phyloP scores from a whole-genome alignment of 2,329 filamentous ascomycete species.

The Neonectria magnoliae region DNA sequence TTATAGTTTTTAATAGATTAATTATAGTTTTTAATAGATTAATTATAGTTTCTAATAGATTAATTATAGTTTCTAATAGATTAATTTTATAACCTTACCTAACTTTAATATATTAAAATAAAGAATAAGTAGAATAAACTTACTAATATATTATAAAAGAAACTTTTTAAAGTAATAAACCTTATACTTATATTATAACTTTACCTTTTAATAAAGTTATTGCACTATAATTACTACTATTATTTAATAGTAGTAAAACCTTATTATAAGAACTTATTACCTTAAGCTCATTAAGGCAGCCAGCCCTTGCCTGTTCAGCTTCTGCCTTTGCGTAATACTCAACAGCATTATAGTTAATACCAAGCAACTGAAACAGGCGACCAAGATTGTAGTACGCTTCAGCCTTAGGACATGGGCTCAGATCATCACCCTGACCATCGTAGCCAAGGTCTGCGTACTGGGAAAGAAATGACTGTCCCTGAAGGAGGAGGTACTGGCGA shows the following conservation, averaged over 20 bases:
- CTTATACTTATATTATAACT: constrained; percentile 27
- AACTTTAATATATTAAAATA: too few relatives aligned
- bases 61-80: too few relatives aligned
- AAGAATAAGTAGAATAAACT: too few relatives aligned
- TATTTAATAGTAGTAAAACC: constrained; percentile 44
- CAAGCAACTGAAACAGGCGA: constrained; percentile 51
- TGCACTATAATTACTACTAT: constrained; percentile 43
- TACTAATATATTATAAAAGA: too few relatives aligned
- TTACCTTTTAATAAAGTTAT: constrained; percentile 42
- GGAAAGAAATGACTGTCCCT: constrained; percentile 82
- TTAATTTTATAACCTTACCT: too few relatives aligned
- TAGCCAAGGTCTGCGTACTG: constrained; percentile 43
- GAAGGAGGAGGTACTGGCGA: constrained; percentile 84
- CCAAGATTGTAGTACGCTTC: constrained; percentile 53
- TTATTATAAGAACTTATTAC: constrained; percentile 47
- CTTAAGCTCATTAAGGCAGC: constrained; percentile 37
- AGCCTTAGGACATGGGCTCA: constrained; percentile 29
- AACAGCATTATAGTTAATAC: constrained; percentile 66
- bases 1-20: too few relatives aligned
- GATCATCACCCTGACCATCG: background rate
- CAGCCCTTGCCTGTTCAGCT: constrained; percentile 14
- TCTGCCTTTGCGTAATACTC: constrained; percentile 69
- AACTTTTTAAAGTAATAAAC: too few relatives aligned
- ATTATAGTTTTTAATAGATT: too few relatives aligned
- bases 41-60: too few relatives aligned